Percentiles rank a stretch among this genome's conserved stretches.
phyloP scores from a whole-genome alignment of 2,329 filamentous ascomycete species.

The Neonectria magnoliae region DNA sequence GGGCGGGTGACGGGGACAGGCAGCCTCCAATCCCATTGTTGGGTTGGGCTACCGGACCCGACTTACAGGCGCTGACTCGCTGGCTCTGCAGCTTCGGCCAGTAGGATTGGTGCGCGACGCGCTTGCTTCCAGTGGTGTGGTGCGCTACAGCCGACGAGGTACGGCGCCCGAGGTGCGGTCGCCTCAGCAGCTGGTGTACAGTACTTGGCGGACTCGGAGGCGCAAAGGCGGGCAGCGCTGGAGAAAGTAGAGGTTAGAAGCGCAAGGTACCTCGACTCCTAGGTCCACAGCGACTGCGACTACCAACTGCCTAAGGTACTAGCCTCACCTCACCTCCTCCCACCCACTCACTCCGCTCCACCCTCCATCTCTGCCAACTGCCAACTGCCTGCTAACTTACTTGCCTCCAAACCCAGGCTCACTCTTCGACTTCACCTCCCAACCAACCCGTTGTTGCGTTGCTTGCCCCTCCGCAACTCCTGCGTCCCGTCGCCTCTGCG shows the following conservation, averaged over 20 bases:
- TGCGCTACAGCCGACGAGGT: constrained; percentile 36
- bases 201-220: neutral
- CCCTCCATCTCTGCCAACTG: constrained; percentile 26
- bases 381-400: constrained; percentile 14
- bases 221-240: constrained; percentile 1
- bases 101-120: constrained; percentile 48
- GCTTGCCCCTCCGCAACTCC: constrained; percentile 34
- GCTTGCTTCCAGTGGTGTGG: constrained; percentile 49
- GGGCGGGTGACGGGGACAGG: constrained; percentile 15
- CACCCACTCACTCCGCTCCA: constrained; percentile 30
- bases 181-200: constrained; percentile 19
- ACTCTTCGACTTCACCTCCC: constrained; percentile 29
- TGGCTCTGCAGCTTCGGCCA: constrained; percentile 40
- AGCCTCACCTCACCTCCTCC: constrained; percentile 27
- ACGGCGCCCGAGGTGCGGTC: constrained; percentile 9
- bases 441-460: constrained; percentile 32
- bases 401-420: constrained; percentile 26
- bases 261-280: constrained; percentile 11
- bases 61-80: constrained; percentile 47
- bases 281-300: constrained; percentile 19
- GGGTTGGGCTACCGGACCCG: constrained; percentile 27
- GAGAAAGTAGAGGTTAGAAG: neutral
- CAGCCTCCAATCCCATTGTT: constrained; percentile 26
- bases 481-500: constrained; percentile 27
- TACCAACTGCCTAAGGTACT: neutral